These are phyloP conservation scores for Scytalidium sp. DNA, from an alignment of 2,329 filamentous ascomycete genomes.

Conservation along the genomic window DNA sequence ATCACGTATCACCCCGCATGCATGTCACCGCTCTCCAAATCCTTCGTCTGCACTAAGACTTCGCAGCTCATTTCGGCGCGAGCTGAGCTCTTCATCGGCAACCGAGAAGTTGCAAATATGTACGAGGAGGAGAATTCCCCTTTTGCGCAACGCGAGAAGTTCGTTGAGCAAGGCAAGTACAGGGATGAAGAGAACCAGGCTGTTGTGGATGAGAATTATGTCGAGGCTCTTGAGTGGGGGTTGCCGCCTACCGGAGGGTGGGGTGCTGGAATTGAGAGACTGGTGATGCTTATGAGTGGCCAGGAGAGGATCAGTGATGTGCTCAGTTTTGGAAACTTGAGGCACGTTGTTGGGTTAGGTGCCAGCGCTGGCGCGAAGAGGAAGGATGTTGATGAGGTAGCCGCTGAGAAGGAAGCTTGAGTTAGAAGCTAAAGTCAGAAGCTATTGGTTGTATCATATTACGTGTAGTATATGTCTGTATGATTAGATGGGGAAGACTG, in stretches of 20 bases:
- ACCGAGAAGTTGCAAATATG: slow-evolving; percentile 87
- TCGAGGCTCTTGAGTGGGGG: slow-evolving; percentile 81
- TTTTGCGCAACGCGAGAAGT: slow-evolving; percentile 79
- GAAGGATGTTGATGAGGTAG: not conserved
- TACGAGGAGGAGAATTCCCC: slow-evolving; percentile 99
- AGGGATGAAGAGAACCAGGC: slow-evolving; percentile 29
- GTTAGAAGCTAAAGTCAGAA: too few relatives aligned
- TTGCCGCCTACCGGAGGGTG: slow-evolving; percentile 95
- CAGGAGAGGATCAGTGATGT: slow-evolving; percentile 79
- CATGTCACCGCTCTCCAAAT: slow-evolving; percentile 89
- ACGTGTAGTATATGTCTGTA: not conserved
- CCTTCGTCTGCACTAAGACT: slow-evolving; percentile 69
- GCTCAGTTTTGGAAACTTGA: slow-evolving; percentile 82
- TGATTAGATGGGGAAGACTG: not conserved
- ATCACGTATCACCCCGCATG: slow-evolving; percentile 87
- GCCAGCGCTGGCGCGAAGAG: not conserved
- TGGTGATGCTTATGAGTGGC: slow-evolving; percentile 88
- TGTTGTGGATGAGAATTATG: slow-evolving; percentile 63
- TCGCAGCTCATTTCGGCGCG: slow-evolving; percentile 75
- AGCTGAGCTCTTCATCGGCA: slow-evolving; percentile 79
- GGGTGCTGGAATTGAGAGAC: slow-evolving; percentile 88
- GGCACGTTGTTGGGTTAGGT: slow-evolving; percentile 56
- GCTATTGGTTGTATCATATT: not conserved
- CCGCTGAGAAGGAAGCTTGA: not conserved
- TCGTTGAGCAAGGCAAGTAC: slow-evolving; percentile 55